These are phyloP conservation scores for Dothiorella sarmentorum DNA, from an alignment of 2,329 filamentous ascomycete species.

Conservation along the genomic window DNA sequence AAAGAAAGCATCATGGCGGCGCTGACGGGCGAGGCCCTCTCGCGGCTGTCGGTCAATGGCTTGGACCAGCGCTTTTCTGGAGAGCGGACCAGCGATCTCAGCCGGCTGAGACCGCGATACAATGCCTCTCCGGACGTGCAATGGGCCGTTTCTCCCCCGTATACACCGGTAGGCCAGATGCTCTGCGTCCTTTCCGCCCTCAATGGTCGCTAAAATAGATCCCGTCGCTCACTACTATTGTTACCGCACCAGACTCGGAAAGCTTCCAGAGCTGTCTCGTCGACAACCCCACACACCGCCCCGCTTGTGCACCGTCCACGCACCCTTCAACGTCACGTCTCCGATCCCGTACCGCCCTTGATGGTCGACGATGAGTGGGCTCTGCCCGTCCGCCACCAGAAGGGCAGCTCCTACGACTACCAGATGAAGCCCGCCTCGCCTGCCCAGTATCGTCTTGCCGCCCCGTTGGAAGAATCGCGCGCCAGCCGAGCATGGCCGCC, in stretches of 20 bases:
- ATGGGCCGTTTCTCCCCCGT: conserved; percentile 14
- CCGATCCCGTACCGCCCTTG: conserved; percentile 23
- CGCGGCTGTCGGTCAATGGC: conserved; percentile 10
- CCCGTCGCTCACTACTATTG: conserved; percentile 2
- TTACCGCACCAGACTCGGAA: conserved; percentile 9
- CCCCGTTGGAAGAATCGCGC: conserved; percentile 34
- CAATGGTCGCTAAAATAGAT: conserved; percentile 9
- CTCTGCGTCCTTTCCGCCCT: not conserved
- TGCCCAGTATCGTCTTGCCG: not conserved
- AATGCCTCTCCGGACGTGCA: conserved; percentile 4
- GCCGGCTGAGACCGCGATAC: conserved; percentile 9
- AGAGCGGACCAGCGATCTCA: no score
- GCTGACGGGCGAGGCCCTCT: not conserved
- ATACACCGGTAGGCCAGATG: conserved; percentile 3
- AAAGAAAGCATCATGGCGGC: not conserved
- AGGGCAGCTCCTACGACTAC: conserved; percentile 3
- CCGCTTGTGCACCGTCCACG: conserved; percentile 34
- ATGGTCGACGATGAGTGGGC: conserved; percentile 18
- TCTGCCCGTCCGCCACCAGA: conserved; percentile 11
- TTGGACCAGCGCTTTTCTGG: not conserved
- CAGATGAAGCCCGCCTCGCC: not conserved
- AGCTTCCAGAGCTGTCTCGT: conserved; percentile 13
- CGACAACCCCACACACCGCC: conserved; percentile 22
- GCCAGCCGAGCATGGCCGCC: conserved; percentile 38
- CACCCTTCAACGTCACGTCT: conserved; percentile 37